phyloP scores from a whole-genome alignment of 352 stramenopile species.

The Phytophthora agathidicida region DNA sequence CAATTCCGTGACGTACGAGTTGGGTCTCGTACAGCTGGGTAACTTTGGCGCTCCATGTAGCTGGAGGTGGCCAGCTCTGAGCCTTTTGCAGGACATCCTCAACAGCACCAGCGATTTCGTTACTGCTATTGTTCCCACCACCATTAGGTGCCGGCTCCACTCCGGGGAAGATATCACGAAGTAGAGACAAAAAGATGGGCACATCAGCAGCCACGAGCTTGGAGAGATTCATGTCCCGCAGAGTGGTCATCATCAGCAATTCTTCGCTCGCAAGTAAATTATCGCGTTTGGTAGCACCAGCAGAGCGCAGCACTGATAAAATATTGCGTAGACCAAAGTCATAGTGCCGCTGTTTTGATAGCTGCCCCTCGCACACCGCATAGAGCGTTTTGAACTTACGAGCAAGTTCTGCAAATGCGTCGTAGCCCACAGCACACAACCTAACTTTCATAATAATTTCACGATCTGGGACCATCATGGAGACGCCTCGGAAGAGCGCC shows the following conservation, averaged over 20 bases:
- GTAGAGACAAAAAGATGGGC: slow-evolving; percentile 91
- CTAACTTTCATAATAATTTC: slow-evolving; percentile 96
- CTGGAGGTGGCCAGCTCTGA: slow-evolving; percentile 35
- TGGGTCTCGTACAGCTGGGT: slow-evolving; percentile 94
- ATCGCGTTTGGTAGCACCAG: slow-evolving; percentile 94
- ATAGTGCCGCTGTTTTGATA: slow-evolving; percentile 94
- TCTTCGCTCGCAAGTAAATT: slow-evolving; percentile 94
- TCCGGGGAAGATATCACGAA: slow-evolving; percentile 88
- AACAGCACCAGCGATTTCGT: slow-evolving; percentile 78
- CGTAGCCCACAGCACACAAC: slow-evolving; percentile 93
- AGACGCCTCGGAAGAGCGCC: slow-evolving; percentile 93
- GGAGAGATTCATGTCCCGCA: slow-evolving; percentile 94
- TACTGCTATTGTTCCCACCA: slow-evolving; percentile 41
- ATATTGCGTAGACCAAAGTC: slow-evolving; percentile 96
- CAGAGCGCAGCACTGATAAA: slow-evolving; percentile 95
- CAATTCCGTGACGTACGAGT: slow-evolving; percentile 92
- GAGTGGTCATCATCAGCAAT: slow-evolving; percentile 94
- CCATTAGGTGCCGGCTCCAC: slow-evolving; percentile 43
- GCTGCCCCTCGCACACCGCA: slow-evolving; percentile 94
- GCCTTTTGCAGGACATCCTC: slow-evolving; percentile 71
- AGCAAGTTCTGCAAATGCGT: slow-evolving; percentile 92
- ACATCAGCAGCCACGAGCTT: slow-evolving; percentile 94
- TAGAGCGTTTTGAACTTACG: slow-evolving; percentile 97
- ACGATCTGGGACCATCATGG: slow-evolving; percentile 97
- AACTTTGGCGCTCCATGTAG: slow-evolving; percentile 88